A percentile compares a stretch with the other conserved stretches of the same genome.
phyloP scores from a whole-genome alignment of 305 asterid genomes.

The Fraxinus baroniana region DNA sequence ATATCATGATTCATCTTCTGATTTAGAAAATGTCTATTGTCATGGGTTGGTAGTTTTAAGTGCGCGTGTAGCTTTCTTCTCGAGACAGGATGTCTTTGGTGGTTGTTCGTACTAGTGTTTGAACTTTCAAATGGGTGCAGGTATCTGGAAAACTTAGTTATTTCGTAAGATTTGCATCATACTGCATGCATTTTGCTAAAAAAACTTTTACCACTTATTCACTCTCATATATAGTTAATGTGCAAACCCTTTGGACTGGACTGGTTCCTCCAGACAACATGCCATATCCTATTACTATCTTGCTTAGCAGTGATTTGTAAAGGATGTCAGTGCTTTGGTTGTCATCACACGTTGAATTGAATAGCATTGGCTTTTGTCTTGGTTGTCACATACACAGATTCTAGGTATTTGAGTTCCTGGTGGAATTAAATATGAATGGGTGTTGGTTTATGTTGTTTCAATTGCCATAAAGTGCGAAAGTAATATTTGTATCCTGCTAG shows the following conservation, averaged over 20 bases:
- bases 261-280: background rate
- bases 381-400: background rate
- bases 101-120: background rate
- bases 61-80: background rate
- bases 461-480: background rate
- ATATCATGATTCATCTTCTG: background rate
- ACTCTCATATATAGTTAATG: background rate
- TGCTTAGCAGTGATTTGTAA: background rate
- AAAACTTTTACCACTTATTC: background rate
- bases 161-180: constrained; percentile 8
- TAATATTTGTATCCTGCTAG: background rate
- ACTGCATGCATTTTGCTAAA: background rate
- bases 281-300: background rate
- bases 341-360: background rate
- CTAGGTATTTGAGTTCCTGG: background rate
- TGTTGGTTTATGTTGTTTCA: background rate
- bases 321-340: background rate
- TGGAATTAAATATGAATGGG: background rate
- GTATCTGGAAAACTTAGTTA: background rate
- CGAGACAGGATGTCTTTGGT: constrained; percentile 2
- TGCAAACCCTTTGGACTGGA: background rate
- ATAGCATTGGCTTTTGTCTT: background rate
- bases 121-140: background rate
- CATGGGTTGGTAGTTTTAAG: constrained; percentile 10
- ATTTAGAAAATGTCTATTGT: background rate